phyloP scores from a whole-genome alignment of 495 filamentous ascomycete genomes.

The Penicillium nucicola region DNA sequence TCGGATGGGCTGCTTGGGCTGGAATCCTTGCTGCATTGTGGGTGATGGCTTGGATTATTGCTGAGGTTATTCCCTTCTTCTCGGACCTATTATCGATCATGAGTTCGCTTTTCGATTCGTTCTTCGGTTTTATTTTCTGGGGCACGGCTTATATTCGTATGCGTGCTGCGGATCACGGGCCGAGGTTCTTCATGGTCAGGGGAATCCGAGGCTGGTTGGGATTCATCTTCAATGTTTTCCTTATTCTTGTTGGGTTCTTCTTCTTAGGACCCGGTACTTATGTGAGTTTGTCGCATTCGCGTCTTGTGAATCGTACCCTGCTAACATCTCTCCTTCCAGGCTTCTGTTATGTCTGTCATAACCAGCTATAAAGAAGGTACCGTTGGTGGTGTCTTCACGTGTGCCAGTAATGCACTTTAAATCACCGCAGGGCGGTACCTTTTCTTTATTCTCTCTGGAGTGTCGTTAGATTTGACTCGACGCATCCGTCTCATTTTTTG shows the following conservation, averaged over 20 bases:
- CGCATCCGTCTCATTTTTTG: not conserved
- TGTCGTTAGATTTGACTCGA: not conserved
- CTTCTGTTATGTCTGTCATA: conserved; percentile 62
- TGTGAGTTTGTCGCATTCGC: too few relatives aligned
- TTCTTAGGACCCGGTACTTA: conserved; percentile 80
- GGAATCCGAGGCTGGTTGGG: conserved; percentile 61
- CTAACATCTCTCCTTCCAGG: conserved; percentile 26
- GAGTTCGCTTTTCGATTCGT: conserved; percentile 88
- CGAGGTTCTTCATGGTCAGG: conserved; percentile 54
- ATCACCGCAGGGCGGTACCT: conserved; percentile 7
- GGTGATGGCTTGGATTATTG: conserved; percentile 77
- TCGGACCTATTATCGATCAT: conserved; percentile 77
- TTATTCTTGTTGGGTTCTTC: conserved; percentile 70
- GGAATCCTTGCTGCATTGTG: conserved; percentile 71
- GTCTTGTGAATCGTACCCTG: too few relatives aligned
- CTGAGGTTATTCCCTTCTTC: conserved; percentile 90
- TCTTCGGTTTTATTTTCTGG: conserved; percentile 96
- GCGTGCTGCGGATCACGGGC: conserved; percentile 65
- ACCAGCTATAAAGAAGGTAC: conserved; percentile 52
- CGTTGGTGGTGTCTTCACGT: conserved; percentile 61
- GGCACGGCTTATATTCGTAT: conserved; percentile 83
- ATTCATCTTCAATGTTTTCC: conserved; percentile 60
- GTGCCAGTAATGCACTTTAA: conserved; percentile 55
- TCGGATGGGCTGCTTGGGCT: conserved; percentile 76
- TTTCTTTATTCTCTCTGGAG: too few relatives aligned